phyloP scores from a whole-genome alignment of 805 yeast species.

The Clavispora asparagi region DNA sequence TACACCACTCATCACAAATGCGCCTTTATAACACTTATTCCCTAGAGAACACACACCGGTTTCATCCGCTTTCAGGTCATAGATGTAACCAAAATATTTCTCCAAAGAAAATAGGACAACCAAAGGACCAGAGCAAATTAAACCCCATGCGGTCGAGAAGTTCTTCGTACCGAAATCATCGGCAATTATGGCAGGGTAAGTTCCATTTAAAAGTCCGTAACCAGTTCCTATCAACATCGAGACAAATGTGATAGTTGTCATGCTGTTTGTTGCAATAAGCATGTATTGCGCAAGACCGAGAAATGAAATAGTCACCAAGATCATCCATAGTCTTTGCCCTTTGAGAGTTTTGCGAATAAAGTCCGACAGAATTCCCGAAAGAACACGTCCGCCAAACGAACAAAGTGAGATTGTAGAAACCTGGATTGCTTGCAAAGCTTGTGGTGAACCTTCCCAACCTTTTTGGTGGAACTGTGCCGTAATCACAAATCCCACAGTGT shows the following conservation, averaged over 20 bases:
- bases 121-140: slow-evolving; percentile 67
- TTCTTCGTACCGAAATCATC: slow-evolving; percentile 64
- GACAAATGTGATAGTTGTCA: slow-evolving; percentile 25
- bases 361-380: slow-evolving; percentile 66
- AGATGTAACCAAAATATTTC: slow-evolving; percentile 49
- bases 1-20: slow-evolving; percentile 27
- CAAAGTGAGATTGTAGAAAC: slow-evolving; percentile 62
- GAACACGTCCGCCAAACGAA: slow-evolving; percentile 60
- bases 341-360: slow-evolving; percentile 44
- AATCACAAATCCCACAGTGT: slow-evolving; percentile 69
- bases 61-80: slow-evolving; percentile 42
- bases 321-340: slow-evolving; percentile 64
- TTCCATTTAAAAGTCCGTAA: slow-evolving; percentile 69
- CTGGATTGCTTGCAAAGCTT: slow-evolving; percentile 62
- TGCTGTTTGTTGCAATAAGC: slow-evolving; percentile 19
- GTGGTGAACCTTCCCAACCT: slow-evolving; percentile 36
- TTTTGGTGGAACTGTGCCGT: slow-evolving; percentile 33
- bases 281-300: slow-evolving; percentile 35
- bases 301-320: slow-evolving; percentile 39
- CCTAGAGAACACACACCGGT: slow-evolving; percentile 36
- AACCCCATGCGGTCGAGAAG: slow-evolving; percentile 74
- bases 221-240: slow-evolving; percentile 58
- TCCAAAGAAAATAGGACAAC: slow-evolving; percentile 49
- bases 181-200: slow-evolving; percentile 71
- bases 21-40: slow-evolving; percentile 33